Percentiles rank a stretch among this genome's conserved stretches.
phyloP scores from a whole-genome alignment of 805 yeast species.

The Spathaspora sp. region DNA sequence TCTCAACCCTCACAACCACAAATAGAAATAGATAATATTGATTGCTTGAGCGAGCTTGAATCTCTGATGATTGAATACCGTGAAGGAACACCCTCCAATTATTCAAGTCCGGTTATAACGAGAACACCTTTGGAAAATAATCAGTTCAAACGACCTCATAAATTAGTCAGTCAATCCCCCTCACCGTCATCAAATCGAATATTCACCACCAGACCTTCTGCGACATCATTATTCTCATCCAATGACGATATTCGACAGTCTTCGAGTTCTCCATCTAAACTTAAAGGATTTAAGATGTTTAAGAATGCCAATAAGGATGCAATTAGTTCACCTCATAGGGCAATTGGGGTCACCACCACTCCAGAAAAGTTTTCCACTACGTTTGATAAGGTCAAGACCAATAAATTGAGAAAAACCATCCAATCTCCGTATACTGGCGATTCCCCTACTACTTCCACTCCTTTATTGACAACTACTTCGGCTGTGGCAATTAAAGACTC shows the following conservation, averaged over 20 bases:
- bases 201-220: constrained; percentile 4
- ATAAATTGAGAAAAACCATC: constrained; percentile 12
- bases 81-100: constrained; percentile 11
- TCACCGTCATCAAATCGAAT: constrained; percentile 28
- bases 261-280: constrained; percentile 24
- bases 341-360: constrained; percentile 4
- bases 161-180: constrained; percentile 41
- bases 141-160: constrained; percentile 43
- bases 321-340: constrained; percentile 29
- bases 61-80: constrained; percentile 8
- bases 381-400: constrained; percentile 7
- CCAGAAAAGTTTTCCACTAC: constrained; percentile 10
- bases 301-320: constrained; percentile 31
- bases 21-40: constrained; percentile 18
- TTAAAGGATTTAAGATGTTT: constrained; percentile 31
- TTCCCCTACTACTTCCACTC: constrained; percentile 10
- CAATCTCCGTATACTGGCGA: constrained; percentile 1
- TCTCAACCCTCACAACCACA: background rate
- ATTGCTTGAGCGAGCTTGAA: constrained; percentile 24
- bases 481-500: background rate
- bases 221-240: background rate
- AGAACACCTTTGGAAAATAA: constrained; percentile 11
- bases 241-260: background rate
- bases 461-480: background rate
- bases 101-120: constrained; percentile 8